Base-by-base conservation (phyloP, 2,329 filamentous ascomycete genomes). In the Venturiaceae sp. region DNA sequence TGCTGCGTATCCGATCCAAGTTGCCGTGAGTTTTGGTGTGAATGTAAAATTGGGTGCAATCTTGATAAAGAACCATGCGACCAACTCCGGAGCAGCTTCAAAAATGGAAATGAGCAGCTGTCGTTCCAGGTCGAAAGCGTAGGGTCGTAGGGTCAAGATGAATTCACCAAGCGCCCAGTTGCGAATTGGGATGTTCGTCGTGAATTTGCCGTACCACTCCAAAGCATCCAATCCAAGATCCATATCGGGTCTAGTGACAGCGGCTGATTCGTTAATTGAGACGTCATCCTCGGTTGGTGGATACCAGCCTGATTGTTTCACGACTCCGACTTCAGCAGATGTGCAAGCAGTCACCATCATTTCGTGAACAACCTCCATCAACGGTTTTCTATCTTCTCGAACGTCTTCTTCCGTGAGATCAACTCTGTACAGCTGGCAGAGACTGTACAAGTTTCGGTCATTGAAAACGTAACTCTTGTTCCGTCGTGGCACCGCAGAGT, bases 1-100 rank as follows among this genome's bases (percentile, higher is more conserved):
- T 0, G 91, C 85, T 0, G 91, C 90, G 68, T 95, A 96, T 44
- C 92, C 92, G 64, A 97, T 88, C 94, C 94, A 99, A 0, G 91
- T 94, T 47, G 91, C 86, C 3, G 91, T 94, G 5, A 95, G 79
- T 68, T 96, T 97, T 0, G 94, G 92, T 44, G 97, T 92, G 62
- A 95, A 90, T 0, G 86, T 83, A 66, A 97, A 94, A 57, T 67
- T 68, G 26, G 86, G 83, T 61, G 82, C 85, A 67, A 90, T 92
- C 68, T 83, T 85, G 46, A 84, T 78, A 67, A 96, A 97, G 70
- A 95, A 99, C 66, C 91, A 85, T 46, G 90, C 87, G 1, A 95
- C 83, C 3, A 97, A 79, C 71, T 97, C 94, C 0, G 95, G 92
- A 0, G 87, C 89, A 7, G 83, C 83, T 62, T 79, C 80, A 68